Conservation (phyloP, 306 rosid species). For the Quercus engelmannii region DNA sequence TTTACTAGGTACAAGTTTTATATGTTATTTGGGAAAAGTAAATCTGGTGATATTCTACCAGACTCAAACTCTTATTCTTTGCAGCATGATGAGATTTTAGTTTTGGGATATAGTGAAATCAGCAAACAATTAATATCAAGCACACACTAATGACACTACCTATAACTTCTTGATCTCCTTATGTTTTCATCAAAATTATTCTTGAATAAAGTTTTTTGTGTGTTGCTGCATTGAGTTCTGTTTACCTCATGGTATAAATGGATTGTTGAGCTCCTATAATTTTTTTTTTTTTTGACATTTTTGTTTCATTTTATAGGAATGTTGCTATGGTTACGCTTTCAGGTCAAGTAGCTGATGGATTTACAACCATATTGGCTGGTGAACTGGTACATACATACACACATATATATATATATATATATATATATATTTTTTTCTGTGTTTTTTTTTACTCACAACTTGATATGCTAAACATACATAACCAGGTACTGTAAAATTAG, state of each 20-base stretch:
- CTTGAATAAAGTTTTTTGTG: neutral
- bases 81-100: too few species aligned
- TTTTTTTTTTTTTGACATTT: neutral
- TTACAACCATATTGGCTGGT: slow-evolving; percentile 74
- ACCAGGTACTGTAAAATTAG: neutral
- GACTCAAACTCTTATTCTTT: too few species aligned
- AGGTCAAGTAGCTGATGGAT: slow-evolving; percentile 39
- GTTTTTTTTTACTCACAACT: neutral
- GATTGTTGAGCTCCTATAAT: neutral
- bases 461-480: neutral
- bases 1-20: too few species aligned
- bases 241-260: neutral
- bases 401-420: too few species aligned
- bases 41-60: neutral
- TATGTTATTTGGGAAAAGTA: neutral
- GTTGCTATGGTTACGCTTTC: slow-evolving; percentile 76
- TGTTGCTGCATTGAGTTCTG: neutral
- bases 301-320: slow-evolving; percentile 39
- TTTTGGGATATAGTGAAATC: neutral
- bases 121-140: neutral
- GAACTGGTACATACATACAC: slow-evolving; percentile 59
- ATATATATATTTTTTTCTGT: too few species aligned
- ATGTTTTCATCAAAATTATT: neutral
- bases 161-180: neutral
- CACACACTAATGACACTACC: neutral